Percentiles rank a stretch among this genome's conserved stretches.
Conservation (phyloP, 345 rosid genomes). For the Eucalyptus caleyi region DNA sequence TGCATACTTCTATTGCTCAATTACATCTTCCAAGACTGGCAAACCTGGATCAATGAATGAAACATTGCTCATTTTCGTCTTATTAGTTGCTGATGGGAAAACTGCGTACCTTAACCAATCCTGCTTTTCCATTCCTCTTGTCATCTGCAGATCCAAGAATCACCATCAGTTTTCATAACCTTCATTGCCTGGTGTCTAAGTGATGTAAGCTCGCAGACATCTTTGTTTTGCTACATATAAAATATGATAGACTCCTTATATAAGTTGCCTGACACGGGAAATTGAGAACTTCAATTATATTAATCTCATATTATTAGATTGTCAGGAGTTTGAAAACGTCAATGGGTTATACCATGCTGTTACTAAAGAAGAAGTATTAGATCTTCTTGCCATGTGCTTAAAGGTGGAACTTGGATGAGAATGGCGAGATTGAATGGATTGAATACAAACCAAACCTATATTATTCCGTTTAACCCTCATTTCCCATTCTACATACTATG, state of each 20-base stretch:
- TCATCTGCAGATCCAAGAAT: conserved; percentile 45
- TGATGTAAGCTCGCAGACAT: conserved; percentile 39
- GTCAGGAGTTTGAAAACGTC: not conserved
- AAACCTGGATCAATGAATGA: not conserved
- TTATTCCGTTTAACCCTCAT: not conserved
- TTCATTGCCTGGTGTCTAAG: conserved; percentile 60
- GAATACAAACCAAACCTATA: not conserved
- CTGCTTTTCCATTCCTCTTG: not conserved
- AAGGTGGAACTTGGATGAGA: not conserved
- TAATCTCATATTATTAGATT: not conserved
- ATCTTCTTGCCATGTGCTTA: not conserved
- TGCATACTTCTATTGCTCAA: not conserved
- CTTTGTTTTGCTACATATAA: not conserved
- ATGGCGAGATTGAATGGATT: not conserved
- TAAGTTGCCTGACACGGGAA: not conserved
- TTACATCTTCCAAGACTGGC: not conserved
- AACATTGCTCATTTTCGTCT: not conserved
- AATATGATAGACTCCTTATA: not conserved
- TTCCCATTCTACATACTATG: not conserved
- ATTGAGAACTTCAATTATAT: not conserved
- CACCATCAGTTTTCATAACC: conserved; percentile 57
- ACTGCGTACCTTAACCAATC: not conserved
- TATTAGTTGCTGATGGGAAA: not conserved
- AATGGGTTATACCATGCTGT: not conserved
- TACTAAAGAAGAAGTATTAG: not conserved